phyloP scores from a whole-genome alignment of 1,284 basidiomycete species.

The Phellopilus nigrolimitatus region DNA sequence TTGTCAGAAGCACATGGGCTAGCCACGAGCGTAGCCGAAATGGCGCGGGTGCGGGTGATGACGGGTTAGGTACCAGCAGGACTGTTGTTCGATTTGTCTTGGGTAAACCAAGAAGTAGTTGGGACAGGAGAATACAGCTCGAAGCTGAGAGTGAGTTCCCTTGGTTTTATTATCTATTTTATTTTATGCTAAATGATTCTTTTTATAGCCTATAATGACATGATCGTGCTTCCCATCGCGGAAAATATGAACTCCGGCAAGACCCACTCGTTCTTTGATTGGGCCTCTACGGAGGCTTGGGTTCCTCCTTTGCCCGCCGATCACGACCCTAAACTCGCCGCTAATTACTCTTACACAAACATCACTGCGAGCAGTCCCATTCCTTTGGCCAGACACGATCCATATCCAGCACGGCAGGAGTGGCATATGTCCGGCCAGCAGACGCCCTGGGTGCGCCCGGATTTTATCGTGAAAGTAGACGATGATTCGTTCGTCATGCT shows the following conservation, averaged over 20 bases:
- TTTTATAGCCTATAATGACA: conserved; percentile 77
- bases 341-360: conserved; percentile 57
- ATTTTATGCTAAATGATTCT: not conserved
- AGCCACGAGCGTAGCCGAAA: conserved; percentile 75
- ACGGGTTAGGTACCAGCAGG: conserved; percentile 75
- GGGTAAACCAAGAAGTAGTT: conserved; percentile 77
- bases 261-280: conserved; percentile 78
- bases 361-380: conserved; percentile 44
- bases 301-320: conserved; percentile 72
- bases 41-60: conserved; percentile 64
- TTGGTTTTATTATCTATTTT: conserved; percentile 11
- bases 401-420: conserved; percentile 51
- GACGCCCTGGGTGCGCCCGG: conserved; percentile 70
- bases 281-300: conserved; percentile 89
- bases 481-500: conserved; percentile 95
- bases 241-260: conserved; percentile 96
- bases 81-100: conserved; percentile 90
- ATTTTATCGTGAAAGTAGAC: conserved; percentile 89
- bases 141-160: conserved; percentile 84
- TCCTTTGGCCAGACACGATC: conserved; percentile 62
- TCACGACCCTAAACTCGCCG: conserved; percentile 34
- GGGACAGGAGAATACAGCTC: conserved; percentile 74
- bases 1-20: conserved; percentile 89
- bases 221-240: conserved; percentile 76
- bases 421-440: conserved; percentile 35